Base-by-base conservation (phyloP, 768 basidiomycete genomes). In the Mycena vitilis region DNA sequence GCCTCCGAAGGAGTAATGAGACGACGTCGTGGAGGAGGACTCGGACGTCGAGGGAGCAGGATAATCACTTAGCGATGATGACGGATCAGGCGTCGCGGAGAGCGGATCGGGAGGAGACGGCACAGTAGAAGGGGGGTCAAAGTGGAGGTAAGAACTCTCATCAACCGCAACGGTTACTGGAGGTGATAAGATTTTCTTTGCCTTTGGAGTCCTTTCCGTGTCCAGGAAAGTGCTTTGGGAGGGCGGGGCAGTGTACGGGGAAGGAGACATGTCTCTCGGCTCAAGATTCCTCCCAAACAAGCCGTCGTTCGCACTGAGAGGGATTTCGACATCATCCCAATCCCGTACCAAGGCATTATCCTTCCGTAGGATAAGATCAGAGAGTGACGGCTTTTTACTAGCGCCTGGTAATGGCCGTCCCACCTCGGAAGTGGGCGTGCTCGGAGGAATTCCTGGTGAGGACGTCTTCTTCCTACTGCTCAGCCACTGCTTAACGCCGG, bases 401-500 rank as follows among this genome's bases (percentile, higher is more conserved):
- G 84, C 80, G 44, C 77, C 80, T 42, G 79, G 73, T 20, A 78
- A 84, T 51, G 69, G 81, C 65, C 72, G 73, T 69, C 75, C 83
- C 68, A 58, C 67, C 74, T 72, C 78, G 34, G 78, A 74, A 18
- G 79, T 72, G 20, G 81, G 75, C 2, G 82, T 80, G 7, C 81
- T 79, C 59, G 81, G 76, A 59, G 83, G 76, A 4, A 45, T 37
- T 30, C 53, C 54, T 11, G 45, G 63, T 34, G 66, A 49, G 2
- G 86, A 80, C 9, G 85, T 79, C 75, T 86, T 89, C 77, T 88
- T 89, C 53, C 84, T 85, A 69, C 85, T 88, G 71, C 82, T 91
- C 51, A 94, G 77, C 93, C 93, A 95, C 73, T 91, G 92, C 77
- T 89, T 91, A 30, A 94, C 93, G 25, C 89, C 93, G 60, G 92